A percentile compares a stretch with the other conserved stretches of the same genome.
Evolutionary conservation across 106 monocot species (phyloP).

Genomic region (Hemerocallis citrina): DNA sequence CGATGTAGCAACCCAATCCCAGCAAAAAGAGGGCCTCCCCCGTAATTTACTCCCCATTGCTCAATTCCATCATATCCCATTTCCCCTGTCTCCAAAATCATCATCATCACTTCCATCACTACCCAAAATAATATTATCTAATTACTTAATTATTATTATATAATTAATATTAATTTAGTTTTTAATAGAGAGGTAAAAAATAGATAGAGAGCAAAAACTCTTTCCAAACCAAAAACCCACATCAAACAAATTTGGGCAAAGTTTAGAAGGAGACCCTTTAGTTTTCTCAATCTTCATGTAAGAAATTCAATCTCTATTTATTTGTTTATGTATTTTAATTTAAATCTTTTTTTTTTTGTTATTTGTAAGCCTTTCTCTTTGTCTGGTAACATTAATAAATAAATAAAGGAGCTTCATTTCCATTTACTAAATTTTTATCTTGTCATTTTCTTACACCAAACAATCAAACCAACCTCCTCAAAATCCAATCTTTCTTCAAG

Average conservation of each 20-base stretch:
- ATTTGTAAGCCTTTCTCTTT: conserved; percentile 1
- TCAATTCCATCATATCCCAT: conserved; percentile 6
- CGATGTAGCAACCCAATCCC: no score
- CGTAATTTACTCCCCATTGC: no score
- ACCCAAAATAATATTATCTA: neutral
- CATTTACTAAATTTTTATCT: neutral
- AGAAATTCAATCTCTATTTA: neutral
- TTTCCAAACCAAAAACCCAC: neutral
- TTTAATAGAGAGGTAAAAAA: neutral
- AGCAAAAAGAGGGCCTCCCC: no score
- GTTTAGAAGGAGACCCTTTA: neutral
- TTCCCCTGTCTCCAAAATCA: neutral
- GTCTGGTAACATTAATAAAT: neutral
- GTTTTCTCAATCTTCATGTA: neutral
- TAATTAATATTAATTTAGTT: neutral
- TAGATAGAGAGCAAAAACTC: neutral
- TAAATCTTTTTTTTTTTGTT: neutral
- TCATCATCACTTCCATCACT: neutral
- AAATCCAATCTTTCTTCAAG: conserved; percentile 2
- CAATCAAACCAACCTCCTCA: neutral
- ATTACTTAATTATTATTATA: neutral
- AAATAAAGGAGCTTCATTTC: conserved; percentile 6
- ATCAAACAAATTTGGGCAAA: neutral
- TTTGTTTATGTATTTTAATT: neutral
- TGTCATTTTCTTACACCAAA: neutral